Percentiles rank a stretch among this genome's conserved stretches.
These are phyloP conservation scores for Gaertneriomyces sp. DNA, from an alignment of 192 early-diverging fungal genomes.

Conservation along the genomic window DNA sequence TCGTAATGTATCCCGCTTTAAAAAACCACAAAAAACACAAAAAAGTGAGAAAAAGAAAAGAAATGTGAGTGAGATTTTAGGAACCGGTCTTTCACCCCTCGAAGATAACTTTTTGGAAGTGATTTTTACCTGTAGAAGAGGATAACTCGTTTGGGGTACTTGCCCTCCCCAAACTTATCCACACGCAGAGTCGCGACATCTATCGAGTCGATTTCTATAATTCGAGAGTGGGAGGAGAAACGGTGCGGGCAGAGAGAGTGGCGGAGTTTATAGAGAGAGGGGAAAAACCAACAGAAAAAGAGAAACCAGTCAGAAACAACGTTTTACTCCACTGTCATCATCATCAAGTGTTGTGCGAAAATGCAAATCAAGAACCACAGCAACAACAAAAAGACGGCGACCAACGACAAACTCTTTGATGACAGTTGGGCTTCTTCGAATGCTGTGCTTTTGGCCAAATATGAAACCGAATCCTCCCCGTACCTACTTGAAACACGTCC, in stretches of 20 bases:
- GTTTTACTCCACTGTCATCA: no score
- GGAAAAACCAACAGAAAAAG: no score
- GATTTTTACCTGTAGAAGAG: slow-evolving; percentile 47
- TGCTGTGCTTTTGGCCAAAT: no score
- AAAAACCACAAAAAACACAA: slow-evolving; percentile 1
- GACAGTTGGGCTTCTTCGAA: no score
- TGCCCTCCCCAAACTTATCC: slow-evolving; percentile 65
- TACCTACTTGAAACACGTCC: slow-evolving; percentile 48
- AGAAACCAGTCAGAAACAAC: no score
- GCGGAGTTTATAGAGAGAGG: background rate
- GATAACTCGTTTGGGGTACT: slow-evolving; percentile 49
- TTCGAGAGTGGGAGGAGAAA: background rate
- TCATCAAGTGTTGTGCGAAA: background rate
- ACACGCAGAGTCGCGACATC: slow-evolving; percentile 67
- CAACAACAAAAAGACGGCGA: no score
- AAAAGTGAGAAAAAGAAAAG: background rate
- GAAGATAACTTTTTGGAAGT: no score
- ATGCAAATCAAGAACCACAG: no score
- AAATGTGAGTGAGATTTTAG: background rate
- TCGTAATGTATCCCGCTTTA: slow-evolving; percentile 72
- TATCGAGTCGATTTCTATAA: slow-evolving; percentile 68
- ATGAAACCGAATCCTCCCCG: no score
- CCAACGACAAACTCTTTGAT: no score
- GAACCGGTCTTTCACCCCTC: no score
- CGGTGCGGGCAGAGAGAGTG: background rate